These are phyloP conservation scores for Eragrostis nindensis DNA, from an alignment of 176 grass and related monocot species.

Conservation along the genomic window DNA sequence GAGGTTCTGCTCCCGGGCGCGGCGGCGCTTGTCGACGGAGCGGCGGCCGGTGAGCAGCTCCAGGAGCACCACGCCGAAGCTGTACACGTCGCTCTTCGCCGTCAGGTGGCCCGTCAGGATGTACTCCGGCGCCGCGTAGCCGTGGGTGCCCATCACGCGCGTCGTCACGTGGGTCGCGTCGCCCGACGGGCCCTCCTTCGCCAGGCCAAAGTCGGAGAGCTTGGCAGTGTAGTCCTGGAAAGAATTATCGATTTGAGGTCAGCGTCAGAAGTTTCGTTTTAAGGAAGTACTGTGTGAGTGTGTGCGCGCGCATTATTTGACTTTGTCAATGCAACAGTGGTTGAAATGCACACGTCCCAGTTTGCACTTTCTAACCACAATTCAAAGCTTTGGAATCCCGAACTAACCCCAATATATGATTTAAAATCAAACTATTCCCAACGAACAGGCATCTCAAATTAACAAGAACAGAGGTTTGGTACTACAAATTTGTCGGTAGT, in stretches of 20 bases:
- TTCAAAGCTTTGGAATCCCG: neutral
- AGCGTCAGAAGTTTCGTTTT: neutral
- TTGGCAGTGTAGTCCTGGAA: constrained; percentile 89
- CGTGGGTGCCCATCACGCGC: constrained; percentile 91
- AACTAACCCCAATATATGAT: neutral
- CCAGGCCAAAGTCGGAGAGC: constrained; percentile 91
- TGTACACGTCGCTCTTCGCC: constrained; percentile 78
- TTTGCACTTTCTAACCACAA: neutral
- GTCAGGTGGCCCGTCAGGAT: constrained; percentile 94
- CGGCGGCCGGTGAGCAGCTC: constrained; percentile 80
- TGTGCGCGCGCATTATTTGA: neutral
- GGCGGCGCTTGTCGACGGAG: constrained; percentile 66
- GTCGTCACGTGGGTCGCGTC: constrained; percentile 84
- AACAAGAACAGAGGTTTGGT: neutral
- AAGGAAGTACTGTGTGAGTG: neutral
- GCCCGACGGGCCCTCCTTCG: constrained; percentile 69
- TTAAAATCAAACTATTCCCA: neutral
- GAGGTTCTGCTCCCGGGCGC: constrained; percentile 66
- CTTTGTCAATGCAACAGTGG: neutral
- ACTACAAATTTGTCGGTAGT: constrained; percentile 33
- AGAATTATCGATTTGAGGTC: neutral
- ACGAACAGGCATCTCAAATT: constrained; percentile 18
- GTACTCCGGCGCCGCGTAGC: constrained; percentile 95
- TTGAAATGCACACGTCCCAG: neutral
- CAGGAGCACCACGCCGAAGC: constrained; percentile 76